Percentiles rank a stretch among this genome's conserved stretches.
Conservation (phyloP, 768 basidiomycete species). For the Leccinum barrowsii region DNA sequence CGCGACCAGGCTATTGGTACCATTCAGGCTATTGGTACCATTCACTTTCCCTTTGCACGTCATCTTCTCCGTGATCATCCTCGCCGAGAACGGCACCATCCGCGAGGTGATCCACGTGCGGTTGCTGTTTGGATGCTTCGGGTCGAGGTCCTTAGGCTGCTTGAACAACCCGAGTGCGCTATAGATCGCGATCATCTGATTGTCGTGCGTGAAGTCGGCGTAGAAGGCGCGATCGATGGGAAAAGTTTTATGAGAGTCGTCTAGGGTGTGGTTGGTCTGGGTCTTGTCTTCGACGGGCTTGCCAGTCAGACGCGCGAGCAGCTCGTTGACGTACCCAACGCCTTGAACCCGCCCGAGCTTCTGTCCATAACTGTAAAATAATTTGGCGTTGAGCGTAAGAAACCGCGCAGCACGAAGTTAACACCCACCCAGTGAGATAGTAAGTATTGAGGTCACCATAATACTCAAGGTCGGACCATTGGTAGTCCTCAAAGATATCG, state of each 20-base stretch:
- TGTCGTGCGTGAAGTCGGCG: neutral
- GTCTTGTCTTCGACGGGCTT: constrained; percentile 63
- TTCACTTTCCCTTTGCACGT: neutral
- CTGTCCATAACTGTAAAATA: constrained; percentile 56
- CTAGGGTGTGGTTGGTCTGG: constrained; percentile 53
- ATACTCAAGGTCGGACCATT: constrained; percentile 67
- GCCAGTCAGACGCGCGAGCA: constrained; percentile 23
- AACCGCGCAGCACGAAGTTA: neutral
- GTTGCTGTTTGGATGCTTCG: neutral
- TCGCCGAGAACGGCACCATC: constrained; percentile 68
- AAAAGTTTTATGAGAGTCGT: neutral
- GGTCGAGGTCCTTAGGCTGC: neutral
- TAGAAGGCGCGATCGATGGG: neutral
- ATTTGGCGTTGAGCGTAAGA: neutral
- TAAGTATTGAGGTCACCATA: constrained; percentile 67
- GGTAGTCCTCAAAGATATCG: constrained; percentile 51
- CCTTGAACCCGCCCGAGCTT: constrained; percentile 69
- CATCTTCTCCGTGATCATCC: constrained; percentile 65
- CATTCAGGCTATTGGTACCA: neutral
- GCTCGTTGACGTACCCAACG: constrained; percentile 82
- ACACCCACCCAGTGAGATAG: constrained; percentile 56
- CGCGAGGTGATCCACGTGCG: constrained; percentile 5
- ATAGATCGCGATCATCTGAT: neutral
- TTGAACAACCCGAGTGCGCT: neutral
- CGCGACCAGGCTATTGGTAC: neutral